Evolutionary conservation across 1,284 basidiomycete genomes (phyloP), one percentile per base, ranked within the genome.

Genomic region (Pseudozyma sp.): DNA sequence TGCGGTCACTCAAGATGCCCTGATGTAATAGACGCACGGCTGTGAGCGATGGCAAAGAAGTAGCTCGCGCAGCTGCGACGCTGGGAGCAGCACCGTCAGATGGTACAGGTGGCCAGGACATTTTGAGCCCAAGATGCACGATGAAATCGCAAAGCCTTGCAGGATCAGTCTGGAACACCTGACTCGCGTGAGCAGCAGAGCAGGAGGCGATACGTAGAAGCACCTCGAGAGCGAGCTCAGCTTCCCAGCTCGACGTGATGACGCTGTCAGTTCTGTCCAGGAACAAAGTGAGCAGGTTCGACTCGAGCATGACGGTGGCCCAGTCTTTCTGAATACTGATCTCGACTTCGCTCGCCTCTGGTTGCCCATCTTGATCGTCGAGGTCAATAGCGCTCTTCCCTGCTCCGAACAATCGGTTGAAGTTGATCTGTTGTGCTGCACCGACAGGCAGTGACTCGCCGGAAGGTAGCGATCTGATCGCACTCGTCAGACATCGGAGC

Each of bases 1-100:
- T 79, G 25, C 93, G 89, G 0, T 92, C 92, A 2, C 91, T 89
- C 3, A 86, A 85, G 0, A 90, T 89, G 31, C 93, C 87, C 1
- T 88, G 88, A 12, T 85, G 86, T 19, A 97, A 86, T 11, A 94
- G 82, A 10, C 86, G 86, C 6, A 96, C 83, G 0, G 90, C 89
- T 44, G 54, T 67, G 13, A 68, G 7, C 19, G 60, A 70, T 2
- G 78, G 65, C 45, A 58, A 36, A 10, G 59, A 42, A 52, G 52
- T 48, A 14, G 43, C 35, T 19, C 53, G 59, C 1, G 38, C 55
- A 6, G 10, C 19, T 52, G 39, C n/a, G 14, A 34, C 36, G 25
- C 19, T 56, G 2, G 31, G 5, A 13, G 21, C 11, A 8, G 51
- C 14, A 31, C 31, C 38, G 12, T 77, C 49, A 0, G 48, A 40